Evolutionary conservation across 140 eudicot species (phyloP), one percentile per base, ranked within the genome.

Genomic region (Cichorium intybus): DNA sequence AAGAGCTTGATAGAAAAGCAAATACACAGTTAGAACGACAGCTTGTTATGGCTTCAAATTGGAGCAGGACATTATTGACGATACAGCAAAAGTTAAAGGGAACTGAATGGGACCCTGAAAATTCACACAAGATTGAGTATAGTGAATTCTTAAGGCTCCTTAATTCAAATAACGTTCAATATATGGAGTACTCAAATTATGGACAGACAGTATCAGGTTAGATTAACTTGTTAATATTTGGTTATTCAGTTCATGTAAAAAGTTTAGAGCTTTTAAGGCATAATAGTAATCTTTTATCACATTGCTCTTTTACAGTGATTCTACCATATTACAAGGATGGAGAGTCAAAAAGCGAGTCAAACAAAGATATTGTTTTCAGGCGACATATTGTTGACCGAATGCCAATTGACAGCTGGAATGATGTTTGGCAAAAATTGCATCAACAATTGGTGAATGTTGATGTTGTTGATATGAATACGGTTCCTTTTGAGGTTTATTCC

Each of bases 351-450:
- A 84, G 71, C 51, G 78, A 72, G 59, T 41, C 74, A 15, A 62
- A 79, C 31, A 76, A 79, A 46, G 93, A 88, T 35, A 71, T 92
- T 56, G 68, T 92, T 61, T 92, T 24, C 68, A 75, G 76, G 59
- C 84, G 98, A 45, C 98, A 92, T 68, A 60, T 81, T 24, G 95
- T 92, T 79, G 92, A 92, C 24, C 89, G 85, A 4, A 92, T 92
- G 98, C 98, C 98, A 9, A 60, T 88, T 51, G 96, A 92, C 63
- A 72, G 95, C 62, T 92, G 98, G 98, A 83, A 83, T 68, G 96
- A 92, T 69, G 89, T 81, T 70, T 92, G 98, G 98, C 60, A 69
- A 51, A 92, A 92, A 79, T 82, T 92, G 78, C 96, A 92, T 81
- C 95, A 87, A 49, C 98, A 92, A 70, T 59, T 92, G 35, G 95